A percentile compares a stretch with the other conserved stretches of the same genome.
Evolutionary conservation across 495 filamentous ascomycete genomes (phyloP).

Genomic region (Aspergillus cristatus): DNA sequence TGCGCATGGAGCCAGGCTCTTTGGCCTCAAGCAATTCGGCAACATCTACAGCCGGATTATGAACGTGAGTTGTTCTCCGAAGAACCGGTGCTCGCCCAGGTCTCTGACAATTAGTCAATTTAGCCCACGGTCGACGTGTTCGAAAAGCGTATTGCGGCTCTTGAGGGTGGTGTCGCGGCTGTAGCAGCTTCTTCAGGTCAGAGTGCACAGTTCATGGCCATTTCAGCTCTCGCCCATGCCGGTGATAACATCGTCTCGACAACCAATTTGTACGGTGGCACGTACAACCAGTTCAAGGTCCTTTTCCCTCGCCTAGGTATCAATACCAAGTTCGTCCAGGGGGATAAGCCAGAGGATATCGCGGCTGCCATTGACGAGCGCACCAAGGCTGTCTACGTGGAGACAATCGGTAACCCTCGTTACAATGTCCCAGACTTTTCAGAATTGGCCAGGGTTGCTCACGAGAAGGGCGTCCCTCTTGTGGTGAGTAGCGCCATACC

Average conservation of each 20-base stretch:
- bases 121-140: slow-evolving; percentile 96
- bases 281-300: slow-evolving; percentile 98
- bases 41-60: slow-evolving; percentile 98
- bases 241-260: slow-evolving; percentile 97
- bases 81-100: background rate
- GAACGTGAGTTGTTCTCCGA: slow-evolving; percentile 50
- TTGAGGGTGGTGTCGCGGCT: slow-evolving; percentile 90
- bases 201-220: slow-evolving; percentile 88
- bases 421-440: slow-evolving; percentile 93
- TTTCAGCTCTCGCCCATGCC: slow-evolving; percentile 69
- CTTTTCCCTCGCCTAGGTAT: slow-evolving; percentile 81
- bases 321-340: slow-evolving; percentile 78
- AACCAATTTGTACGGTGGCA: slow-evolving; percentile 89
- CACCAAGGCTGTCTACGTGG: slow-evolving; percentile 93
- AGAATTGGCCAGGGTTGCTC: slow-evolving; percentile 68
- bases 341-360: slow-evolving; percentile 77
- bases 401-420: slow-evolving; percentile 90
- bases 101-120: background rate
- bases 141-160: slow-evolving; percentile 91
- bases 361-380: slow-evolving; percentile 82
- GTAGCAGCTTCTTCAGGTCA: slow-evolving; percentile 87
- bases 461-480: slow-evolving; percentile 74
- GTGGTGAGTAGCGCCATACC: slow-evolving; percentile 57
- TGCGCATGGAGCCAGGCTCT: slow-evolving; percentile 90
- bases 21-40: slow-evolving; percentile 95